Base-by-base conservation (phyloP, 2,329 filamentous ascomycete species). In the Cladosporium colombiae region DNA sequence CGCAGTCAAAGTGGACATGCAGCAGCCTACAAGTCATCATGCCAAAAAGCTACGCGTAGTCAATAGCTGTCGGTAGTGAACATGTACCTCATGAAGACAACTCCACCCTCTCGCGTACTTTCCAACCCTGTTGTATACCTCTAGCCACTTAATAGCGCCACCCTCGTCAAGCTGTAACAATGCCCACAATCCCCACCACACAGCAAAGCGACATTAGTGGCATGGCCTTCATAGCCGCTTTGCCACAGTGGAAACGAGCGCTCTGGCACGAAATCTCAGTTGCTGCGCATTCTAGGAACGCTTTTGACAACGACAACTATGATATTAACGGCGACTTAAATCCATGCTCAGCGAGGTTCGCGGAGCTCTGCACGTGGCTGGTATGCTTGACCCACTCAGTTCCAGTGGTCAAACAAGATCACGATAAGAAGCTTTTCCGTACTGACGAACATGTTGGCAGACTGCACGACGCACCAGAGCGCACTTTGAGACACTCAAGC, bases 351-450 rank as follows among this genome's bases (percentile, higher is more conserved):
- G 13, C n/a, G 11, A 62, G 50, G 46, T 62, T 62, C 29, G 33
- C 18, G 7, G 46, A 62, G 29, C 59, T 62, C n/a, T 53, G 35
- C 44, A 53, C 18, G 13, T 62, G 59, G 59, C 59, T 62, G n/a
- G 59, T 62, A 62, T 33, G 59, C 14, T 23, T 40, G 33, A n/a
- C 29, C 31, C 31, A 57, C 23, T 11, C 29, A 2, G 16, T 37
- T 16, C 31, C 25, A 40, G 33, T 33, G n/a, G 33, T 40, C 18
- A 16, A 4, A 40, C 11, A 23, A 13, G 7, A 57, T 5, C 33
- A 18, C 31, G 27, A 33, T 13, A 33, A 16, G 50, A 23, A 46
- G n/a, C n/a, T 23, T 1, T 13, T n/a, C 16, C 23, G 27, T 46
- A 25, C 55, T 57, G 33, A 57, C 33, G 55, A 37, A 25, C 55